These are phyloP conservation scores for Cladosporium sp. DNA, from an alignment of 2,329 filamentous ascomycete genomes.

Conservation along the genomic window DNA sequence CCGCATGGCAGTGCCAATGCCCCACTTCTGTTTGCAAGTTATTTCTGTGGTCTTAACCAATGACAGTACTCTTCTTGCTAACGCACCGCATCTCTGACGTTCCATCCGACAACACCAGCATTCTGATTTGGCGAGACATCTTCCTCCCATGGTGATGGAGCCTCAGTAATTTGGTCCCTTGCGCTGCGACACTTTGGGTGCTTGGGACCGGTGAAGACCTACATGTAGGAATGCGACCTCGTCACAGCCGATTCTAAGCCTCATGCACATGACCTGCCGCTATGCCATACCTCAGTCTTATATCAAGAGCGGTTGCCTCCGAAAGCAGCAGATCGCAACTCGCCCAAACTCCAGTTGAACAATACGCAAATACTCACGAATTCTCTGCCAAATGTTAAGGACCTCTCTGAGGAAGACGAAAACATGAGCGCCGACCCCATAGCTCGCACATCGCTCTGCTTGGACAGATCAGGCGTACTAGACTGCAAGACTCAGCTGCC, in stretches of 20 bases:
- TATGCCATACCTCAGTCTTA: background rate
- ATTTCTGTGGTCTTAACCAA: background rate
- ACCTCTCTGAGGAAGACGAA: conserved; percentile 26
- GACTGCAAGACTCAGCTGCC: conserved; percentile 23
- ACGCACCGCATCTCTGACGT: background rate
- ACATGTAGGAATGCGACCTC: background rate
- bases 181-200: background rate
- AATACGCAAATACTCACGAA: background rate
- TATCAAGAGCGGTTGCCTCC: background rate
- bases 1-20: background rate
- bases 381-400: conserved; percentile 28
- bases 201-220: background rate
- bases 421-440: conserved; percentile 5
- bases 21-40: background rate
- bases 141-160: background rate
- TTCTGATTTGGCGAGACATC: background rate
- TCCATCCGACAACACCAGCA: background rate
- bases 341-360: background rate
- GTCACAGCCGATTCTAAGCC: background rate
- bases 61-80: background rate
- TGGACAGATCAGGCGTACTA: conserved; percentile 27
- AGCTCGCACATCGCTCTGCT: conserved; percentile 25
- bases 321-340: background rate
- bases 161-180: background rate
- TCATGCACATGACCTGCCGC: background rate